Evolutionary conservation across 2,329 filamentous ascomycete species (phyloP).

Genomic region (Zymoseptoria tritici): DNA sequence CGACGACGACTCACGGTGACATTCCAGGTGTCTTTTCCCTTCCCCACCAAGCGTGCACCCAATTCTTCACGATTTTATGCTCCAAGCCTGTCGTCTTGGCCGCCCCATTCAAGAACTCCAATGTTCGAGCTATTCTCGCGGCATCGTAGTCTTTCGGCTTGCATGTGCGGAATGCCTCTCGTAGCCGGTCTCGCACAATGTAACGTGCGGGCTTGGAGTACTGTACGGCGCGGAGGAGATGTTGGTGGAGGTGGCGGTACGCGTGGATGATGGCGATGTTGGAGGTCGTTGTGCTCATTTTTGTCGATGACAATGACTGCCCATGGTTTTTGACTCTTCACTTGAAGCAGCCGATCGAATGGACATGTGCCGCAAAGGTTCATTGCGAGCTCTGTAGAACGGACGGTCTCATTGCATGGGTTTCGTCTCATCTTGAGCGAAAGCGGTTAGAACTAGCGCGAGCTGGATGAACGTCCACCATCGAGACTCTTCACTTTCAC

Average conservation of each 20-base stretch:
- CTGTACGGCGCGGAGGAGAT: slow-evolving; percentile 61
- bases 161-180: slow-evolving; percentile 52
- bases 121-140: slow-evolving; percentile 53
- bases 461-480: background rate
- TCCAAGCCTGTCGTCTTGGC: slow-evolving; percentile 58
- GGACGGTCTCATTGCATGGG: background rate
- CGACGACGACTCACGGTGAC: background rate
- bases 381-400: background rate
- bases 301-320: background rate
- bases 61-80: slow-evolving; percentile 63
- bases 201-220: slow-evolving; percentile 63
- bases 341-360: background rate
- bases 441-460: background rate
- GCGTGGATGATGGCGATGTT: slow-evolving; percentile 15
- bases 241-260: slow-evolving; percentile 64
- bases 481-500: background rate
- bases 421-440: background rate
- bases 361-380: background rate
- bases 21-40: slow-evolving; percentile 22
- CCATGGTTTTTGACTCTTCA: background rate
- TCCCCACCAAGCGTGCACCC: slow-evolving; percentile 47
- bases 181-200: slow-evolving; percentile 48
- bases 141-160: slow-evolving; percentile 40
- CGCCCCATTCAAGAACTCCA: slow-evolving; percentile 63
- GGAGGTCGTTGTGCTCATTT: slow-evolving; percentile 8